Conservation (phyloP, 1,284 basidiomycete genomes). For the Malassezia brasiliensis region DNA sequence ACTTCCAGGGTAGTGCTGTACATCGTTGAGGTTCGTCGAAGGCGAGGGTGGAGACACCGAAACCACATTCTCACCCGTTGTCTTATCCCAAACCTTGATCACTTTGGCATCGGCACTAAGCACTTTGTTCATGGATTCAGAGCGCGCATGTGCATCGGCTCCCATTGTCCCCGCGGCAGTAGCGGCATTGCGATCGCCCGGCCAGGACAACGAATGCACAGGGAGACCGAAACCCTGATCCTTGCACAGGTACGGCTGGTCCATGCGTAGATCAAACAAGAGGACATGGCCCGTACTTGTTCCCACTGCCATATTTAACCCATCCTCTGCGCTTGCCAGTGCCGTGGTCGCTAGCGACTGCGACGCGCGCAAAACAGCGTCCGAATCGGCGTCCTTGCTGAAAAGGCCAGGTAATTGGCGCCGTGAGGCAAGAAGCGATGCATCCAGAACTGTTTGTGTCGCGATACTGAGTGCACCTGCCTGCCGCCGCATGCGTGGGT, state of each 20-base stretch:
- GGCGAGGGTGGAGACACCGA: conserved; percentile 83
- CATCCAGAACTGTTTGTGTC: conserved; percentile 49
- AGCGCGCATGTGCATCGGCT: conserved; percentile 63
- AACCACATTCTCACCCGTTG: conserved; percentile 64
- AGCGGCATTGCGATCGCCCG: conserved; percentile 59
- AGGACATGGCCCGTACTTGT: conserved; percentile 89
- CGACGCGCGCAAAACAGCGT: conserved; percentile 24
- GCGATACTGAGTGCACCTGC: conserved; percentile 74
- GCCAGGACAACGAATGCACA: conserved; percentile 76
- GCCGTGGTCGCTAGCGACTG: conserved; percentile 65
- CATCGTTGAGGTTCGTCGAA: conserved; percentile 60
- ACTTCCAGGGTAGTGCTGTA: conserved; percentile 42
- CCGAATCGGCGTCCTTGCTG: conserved; percentile 35
- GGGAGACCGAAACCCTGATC: conserved; percentile 96
- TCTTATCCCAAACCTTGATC: conserved; percentile 59
- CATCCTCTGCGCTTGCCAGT: conserved; percentile 64
- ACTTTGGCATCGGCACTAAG: conserved; percentile 44
- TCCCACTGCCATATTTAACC: conserved; percentile 83
- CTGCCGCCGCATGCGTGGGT: conserved; percentile 68
- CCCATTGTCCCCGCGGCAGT: conserved; percentile 27
- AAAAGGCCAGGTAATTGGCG: conserved; percentile 43
- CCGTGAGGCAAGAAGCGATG: conserved; percentile 46
- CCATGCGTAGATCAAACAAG: conserved; percentile 83
- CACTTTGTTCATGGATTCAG: conserved; percentile 39
- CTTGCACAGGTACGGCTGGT: conserved; percentile 73